A percentile compares a stretch with the other conserved stretches of the same genome.
phyloP scores from a whole-genome alignment of 139 green algal genomes.

The Tetratostichococcus sp. region DNA sequence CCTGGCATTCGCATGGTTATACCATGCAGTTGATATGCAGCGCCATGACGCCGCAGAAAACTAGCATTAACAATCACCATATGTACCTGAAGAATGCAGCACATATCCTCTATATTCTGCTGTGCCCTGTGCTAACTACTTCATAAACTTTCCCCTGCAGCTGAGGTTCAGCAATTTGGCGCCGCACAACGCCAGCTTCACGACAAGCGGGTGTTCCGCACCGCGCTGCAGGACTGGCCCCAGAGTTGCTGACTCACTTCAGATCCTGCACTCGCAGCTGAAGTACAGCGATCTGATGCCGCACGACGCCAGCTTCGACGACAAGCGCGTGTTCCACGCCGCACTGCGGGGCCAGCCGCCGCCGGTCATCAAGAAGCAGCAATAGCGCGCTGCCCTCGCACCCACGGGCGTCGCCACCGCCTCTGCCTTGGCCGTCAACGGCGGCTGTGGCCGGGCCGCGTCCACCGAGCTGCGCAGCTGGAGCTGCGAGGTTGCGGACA shows the following conservation, averaged over 20 bases:
- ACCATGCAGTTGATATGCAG: too few relatives aligned
- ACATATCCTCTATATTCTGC: too few relatives aligned
- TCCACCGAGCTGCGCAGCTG: too few relatives aligned
- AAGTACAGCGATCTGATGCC: constrained; percentile 22
- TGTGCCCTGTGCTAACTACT: not conserved
- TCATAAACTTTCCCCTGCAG: constrained; percentile 1
- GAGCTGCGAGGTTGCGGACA: too few relatives aligned
- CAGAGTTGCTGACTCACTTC: not conserved
- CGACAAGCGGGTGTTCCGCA: too few relatives aligned
- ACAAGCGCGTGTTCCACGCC: constrained; percentile 51
- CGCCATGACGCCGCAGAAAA: too few relatives aligned
- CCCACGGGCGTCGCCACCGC: too few relatives aligned
- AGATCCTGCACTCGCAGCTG: not conserved
- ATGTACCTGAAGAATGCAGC: too few relatives aligned
- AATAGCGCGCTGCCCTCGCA: constrained; percentile 3
- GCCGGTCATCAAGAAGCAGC: constrained; percentile 1
- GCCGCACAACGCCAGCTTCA: constrained; percentile 14
- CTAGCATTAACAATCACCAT: too few relatives aligned
- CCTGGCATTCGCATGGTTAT: too few relatives aligned
- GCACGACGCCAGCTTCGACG: constrained; percentile 22
- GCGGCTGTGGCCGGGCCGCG: too few relatives aligned
- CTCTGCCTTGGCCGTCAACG: too few relatives aligned
- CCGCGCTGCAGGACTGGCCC: not conserved
- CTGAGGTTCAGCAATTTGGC: constrained; percentile 22
- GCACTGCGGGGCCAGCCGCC: constrained; percentile 10